phyloP scores from a whole-genome alignment of 768 basidiomycete species.

The Rhodotorula paludigena region DNA sequence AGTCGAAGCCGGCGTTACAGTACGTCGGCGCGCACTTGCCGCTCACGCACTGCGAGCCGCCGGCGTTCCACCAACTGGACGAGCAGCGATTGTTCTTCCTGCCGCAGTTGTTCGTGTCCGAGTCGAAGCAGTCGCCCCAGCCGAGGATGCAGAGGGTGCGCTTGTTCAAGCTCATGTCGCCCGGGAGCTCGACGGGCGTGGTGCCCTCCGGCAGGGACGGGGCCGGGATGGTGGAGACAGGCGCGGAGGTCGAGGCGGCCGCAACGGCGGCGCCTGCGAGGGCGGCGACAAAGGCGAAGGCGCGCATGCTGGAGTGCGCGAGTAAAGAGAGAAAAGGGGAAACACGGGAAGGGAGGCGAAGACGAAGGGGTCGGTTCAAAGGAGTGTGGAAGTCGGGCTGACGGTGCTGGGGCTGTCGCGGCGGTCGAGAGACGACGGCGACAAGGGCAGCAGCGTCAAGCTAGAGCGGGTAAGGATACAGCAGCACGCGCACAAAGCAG shows the following conservation, averaged over 20 bases:
- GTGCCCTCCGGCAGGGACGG: not conserved
- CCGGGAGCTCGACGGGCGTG: slow-evolving; percentile 10
- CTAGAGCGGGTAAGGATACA: not conserved
- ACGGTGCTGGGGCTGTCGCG: not conserved
- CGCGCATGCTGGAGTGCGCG: not conserved
- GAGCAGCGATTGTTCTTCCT: not conserved
- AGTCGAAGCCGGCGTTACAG: slow-evolving; percentile 27
- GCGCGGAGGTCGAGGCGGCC: not conserved
- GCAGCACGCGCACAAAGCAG: not conserved
- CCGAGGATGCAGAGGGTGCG: slow-evolving; percentile 23
- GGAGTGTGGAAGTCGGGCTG: slow-evolving; percentile 10
- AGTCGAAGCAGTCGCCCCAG: slow-evolving; percentile 18
- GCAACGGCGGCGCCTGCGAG: slow-evolving; percentile 1
- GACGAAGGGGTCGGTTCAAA: not conserved
- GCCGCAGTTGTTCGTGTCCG: slow-evolving; percentile 28
- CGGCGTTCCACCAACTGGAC: slow-evolving; percentile 2
- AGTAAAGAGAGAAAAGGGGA: not conserved
- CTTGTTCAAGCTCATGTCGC: slow-evolving; percentile 22
- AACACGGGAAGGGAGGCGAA: slow-evolving; percentile 4
- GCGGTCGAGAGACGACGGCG: not conserved
- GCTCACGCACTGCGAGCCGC: slow-evolving; percentile 17
- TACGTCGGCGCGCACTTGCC: slow-evolving; percentile 17
- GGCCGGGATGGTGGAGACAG: no score
- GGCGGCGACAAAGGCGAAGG: slow-evolving; percentile 1
- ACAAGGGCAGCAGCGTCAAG: not conserved